These are phyloP conservation scores for Erysimum pusillum DNA, from an alignment of 441 rosid species.

Conservation along the genomic window DNA sequence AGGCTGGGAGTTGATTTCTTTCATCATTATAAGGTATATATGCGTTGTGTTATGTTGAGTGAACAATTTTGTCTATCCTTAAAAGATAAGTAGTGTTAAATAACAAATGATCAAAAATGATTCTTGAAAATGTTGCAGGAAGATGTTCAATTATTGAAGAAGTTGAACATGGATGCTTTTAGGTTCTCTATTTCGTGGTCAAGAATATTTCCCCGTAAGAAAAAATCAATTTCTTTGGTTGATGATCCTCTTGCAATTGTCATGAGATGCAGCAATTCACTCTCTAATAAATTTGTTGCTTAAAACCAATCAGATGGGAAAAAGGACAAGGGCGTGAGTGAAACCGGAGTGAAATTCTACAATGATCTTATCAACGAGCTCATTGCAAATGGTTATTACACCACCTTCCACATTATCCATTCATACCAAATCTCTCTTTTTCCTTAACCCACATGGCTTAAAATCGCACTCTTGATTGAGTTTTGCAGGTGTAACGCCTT, in stretches of 20 bases:
- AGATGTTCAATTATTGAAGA: slow-evolving; percentile 49
- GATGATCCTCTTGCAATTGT: neutral
- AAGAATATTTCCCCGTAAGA: slow-evolving; percentile 50
- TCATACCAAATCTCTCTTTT: neutral
- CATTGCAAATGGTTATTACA: slow-evolving; percentile 47
- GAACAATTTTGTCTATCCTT: neutral
- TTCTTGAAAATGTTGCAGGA: slow-evolving; percentile 35
- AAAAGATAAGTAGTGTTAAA: neutral
- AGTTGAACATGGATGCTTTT: slow-evolving; percentile 49
- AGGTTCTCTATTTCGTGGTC: slow-evolving; percentile 53
- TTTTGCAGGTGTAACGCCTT: slow-evolving; percentile 52
- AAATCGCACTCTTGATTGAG: neutral
- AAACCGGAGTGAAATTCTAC: slow-evolving; percentile 54
- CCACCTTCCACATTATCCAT: neutral
- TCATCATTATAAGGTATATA: slow-evolving; percentile 47
- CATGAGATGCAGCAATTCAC: neutral
- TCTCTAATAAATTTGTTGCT: slow-evolving; percentile 1
- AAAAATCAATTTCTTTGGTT: neutral
- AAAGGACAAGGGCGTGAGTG: slow-evolving; percentile 53
- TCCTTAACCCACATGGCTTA: neutral
- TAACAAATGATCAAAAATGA: neutral
- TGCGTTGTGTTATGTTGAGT: neutral
- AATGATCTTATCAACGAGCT: slow-evolving; percentile 58
- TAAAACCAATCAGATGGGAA: slow-evolving; percentile 53
- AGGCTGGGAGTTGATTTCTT: slow-evolving; percentile 49